Evolutionary conservation across 768 basidiomycete genomes (phyloP), one percentile per base, ranked within the genome.

Genomic region (Rhodosporidiobolus odoratus): DNA sequence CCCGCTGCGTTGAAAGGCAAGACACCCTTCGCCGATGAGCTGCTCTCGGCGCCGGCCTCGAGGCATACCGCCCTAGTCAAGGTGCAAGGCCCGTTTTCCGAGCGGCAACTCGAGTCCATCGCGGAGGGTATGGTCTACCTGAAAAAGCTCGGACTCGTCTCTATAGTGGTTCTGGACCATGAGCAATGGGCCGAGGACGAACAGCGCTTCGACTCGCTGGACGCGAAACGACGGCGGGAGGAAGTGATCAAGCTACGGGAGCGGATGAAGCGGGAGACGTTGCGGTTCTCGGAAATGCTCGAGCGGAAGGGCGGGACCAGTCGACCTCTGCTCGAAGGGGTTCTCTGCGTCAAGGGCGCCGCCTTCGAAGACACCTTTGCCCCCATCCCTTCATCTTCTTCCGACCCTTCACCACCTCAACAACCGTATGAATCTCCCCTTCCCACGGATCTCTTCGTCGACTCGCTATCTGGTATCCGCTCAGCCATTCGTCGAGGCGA

Each of bases 21-120:
- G 58, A 57, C 60, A 12, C 10, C 41, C 4, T 37, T 72, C 19
- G 68, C 73, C 8, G 50, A 58, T 41, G 67, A 64, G 48, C 68
- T 75, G 8, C 53, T 71, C 15, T 34, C 64, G 13, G 10, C 93
- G 77, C 94, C 94, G 10, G 85, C 90, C 62, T 82, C 86, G 66
- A 85, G 87, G 53, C 88, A 91, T 62, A 95, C 96, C 1, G 92
- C 94, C 8, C 86, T 99, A 23, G 94, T 99, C 75, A 98, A 98
- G 81, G 82, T 98, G 4, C 96, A 98, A 79, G 92, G 94, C 16
- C 96, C 96, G 4, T 98, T 98, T 78, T 89, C 87, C 16, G 89
- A 95, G 80, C 84, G 87, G 13, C 96, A 97, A 76, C 86, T 98
- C 67, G 91, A 95, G 74, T 94, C 93, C 79, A 91, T 99, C 75